phyloP scores from a whole-genome alignment of 345 rosid species.

The Bruguiera parviflora region DNA sequence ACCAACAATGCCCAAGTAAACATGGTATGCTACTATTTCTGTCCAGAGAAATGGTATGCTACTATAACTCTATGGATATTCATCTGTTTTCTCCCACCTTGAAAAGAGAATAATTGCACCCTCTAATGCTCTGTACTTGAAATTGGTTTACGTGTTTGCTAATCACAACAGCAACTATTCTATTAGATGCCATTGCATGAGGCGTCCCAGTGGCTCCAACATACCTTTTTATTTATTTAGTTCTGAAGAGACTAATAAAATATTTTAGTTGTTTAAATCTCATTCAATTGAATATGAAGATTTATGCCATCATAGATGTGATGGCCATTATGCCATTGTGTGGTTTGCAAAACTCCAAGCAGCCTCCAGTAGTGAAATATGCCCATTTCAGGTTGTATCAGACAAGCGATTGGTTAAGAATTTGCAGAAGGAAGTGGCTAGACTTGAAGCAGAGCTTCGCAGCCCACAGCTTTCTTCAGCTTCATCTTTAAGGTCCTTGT shows the following conservation, averaged over 20 bases:
- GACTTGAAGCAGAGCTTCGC: slow-evolving; percentile 84
- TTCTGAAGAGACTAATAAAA: too few species aligned
- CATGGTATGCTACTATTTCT: slow-evolving; percentile 51
- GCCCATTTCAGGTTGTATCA: slow-evolving; percentile 57
- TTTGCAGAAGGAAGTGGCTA: slow-evolving; percentile 86
- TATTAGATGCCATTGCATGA: too few species aligned
- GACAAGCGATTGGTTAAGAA: slow-evolving; percentile 73
- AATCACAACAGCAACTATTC: too few species aligned
- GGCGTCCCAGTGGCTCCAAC: too few species aligned
- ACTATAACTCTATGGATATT: too few species aligned
- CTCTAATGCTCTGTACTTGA: too few species aligned
- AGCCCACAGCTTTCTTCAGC: slow-evolving; percentile 69
- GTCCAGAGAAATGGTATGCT: not conserved
- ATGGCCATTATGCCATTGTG: not conserved
- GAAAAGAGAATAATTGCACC: too few species aligned
- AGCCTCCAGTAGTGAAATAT: slow-evolving; percentile 2
- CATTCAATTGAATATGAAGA: not conserved
- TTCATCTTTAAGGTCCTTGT: slow-evolving; percentile 52
- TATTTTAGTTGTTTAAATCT: not conserved
- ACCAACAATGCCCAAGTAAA: slow-evolving; percentile 84
- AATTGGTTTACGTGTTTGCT: too few species aligned
- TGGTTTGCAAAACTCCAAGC: not conserved
- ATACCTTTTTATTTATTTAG: too few species aligned
- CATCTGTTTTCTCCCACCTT: too few species aligned
- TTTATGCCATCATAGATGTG: not conserved